Evolutionary conservation across 2,329 filamentous ascomycete genomes (phyloP).

Genomic region (Pseudogymnoascus sp.): DNA sequence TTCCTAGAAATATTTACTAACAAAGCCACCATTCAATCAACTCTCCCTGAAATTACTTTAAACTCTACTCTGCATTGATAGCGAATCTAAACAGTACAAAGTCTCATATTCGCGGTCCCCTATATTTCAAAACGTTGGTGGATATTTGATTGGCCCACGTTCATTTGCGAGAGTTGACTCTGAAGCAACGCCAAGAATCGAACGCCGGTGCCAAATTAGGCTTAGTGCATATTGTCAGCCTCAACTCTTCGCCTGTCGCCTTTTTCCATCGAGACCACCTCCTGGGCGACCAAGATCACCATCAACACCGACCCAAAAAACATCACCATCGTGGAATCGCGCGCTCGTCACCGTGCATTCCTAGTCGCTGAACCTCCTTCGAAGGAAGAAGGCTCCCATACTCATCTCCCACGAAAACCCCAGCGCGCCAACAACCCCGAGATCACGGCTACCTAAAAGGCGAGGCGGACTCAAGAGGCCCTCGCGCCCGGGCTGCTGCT

Average conservation of each 20-base stretch:
- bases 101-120: background rate
- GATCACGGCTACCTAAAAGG: slow-evolving; percentile 9
- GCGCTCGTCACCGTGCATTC: slow-evolving; percentile 29
- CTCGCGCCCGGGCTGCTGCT: slow-evolving; percentile 27
- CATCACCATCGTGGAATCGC: slow-evolving; percentile 27
- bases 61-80: background rate
- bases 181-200: slow-evolving; percentile 1
- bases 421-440: background rate
- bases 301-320: slow-evolving; percentile 14
- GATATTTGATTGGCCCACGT: slow-evolving; percentile 6
- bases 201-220: slow-evolving; percentile 23
- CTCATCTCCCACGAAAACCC: slow-evolving; percentile 18
- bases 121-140: background rate
- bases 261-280: slow-evolving; percentile 12
- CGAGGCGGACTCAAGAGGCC: slow-evolving; percentile 20
- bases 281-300: slow-evolving; percentile 12
- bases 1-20: background rate
- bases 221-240: slow-evolving; percentile 34
- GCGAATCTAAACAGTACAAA: background rate
- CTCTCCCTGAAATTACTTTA: background rate
- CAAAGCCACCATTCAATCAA: background rate
- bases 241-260: slow-evolving; percentile 11
- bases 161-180: background rate
- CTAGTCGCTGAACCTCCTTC: slow-evolving; percentile 26
- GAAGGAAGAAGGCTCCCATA: slow-evolving; percentile 25